Evolutionary conservation across 352 stramenopile species (phyloP), one percentile per base, ranked within the genome.

Genomic region (Phytophthora brassicae): DNA sequence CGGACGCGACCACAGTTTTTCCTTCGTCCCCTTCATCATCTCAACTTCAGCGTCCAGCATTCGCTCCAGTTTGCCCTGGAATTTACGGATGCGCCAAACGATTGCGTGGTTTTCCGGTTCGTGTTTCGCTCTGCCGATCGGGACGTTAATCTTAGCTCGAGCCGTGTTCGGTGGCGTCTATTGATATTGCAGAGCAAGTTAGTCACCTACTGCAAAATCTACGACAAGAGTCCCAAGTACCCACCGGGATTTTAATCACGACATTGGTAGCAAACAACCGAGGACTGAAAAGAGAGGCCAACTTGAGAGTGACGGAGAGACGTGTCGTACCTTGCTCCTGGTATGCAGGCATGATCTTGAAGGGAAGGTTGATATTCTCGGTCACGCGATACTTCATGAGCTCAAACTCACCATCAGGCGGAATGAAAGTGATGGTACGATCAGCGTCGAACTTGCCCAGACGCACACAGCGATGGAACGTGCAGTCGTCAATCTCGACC

Each of bases 371-470:
- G 59, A 99, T 97, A 75, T 99, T 98, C 76, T 99, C 96, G 8
- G 91, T 98, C 47, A 98, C 94, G 29, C 93, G 90, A 74, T 98
- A 98, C 75, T 97, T 95, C 97, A 99, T 99, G 44, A 99, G 79
- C 77, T 99, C 96, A 69, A 99, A 99, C 79, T 99, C 96, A 42
- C 97, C 96, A 77, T 99, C 97, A 0, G 97, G 97, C 6, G 97
- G 97, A 63, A 99, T 98, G 73, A 99, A 99, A 31, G 96, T 98
- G 77, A 99, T 99, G 29, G 80, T 93, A 45, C 78, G 81, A 65
- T 99, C 97, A 23, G 96, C 91, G 75, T 99, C 97, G 73, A 99
- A 99, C 68, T 98, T 98, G 67, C 96, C 95, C 12, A 99, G 81
- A 64, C 95, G 88, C 36, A 99, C 97, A 71, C 96, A 99, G 23